Percentiles rank a stretch among this genome's conserved stretches.
Conservation (phyloP, 2,329 filamentous ascomycete genomes). For the Sarocladium brachiariae region DNA sequence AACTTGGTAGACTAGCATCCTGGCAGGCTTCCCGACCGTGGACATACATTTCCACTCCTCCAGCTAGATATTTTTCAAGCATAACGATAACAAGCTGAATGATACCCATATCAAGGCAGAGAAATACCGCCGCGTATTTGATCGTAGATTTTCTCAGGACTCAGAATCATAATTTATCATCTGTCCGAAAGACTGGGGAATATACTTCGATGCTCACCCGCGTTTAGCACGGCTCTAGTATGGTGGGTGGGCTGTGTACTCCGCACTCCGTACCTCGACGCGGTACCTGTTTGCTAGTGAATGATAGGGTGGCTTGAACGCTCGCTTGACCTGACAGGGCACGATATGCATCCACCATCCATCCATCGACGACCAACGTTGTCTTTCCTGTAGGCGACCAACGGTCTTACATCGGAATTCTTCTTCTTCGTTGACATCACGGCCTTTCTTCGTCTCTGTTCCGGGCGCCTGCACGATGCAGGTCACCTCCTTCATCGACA, state of each 20-base stretch:
- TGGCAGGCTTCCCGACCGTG: too few species aligned
- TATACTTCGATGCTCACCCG: neutral
- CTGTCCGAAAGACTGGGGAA: too few species aligned
- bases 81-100: too few species aligned
- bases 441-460: too few species aligned
- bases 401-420: neutral
- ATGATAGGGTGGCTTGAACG: too few species aligned
- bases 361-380: neutral
- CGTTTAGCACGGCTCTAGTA: neutral
- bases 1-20: too few species aligned
- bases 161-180: too few species aligned
- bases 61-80: too few species aligned
- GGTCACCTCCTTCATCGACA: neutral
- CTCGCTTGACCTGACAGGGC: neutral
- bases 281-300: slow-evolving; percentile 8
- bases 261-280: neutral
- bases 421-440: neutral
- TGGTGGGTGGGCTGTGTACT: neutral
- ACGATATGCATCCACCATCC: neutral
- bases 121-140: too few species aligned
- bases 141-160: too few species aligned
- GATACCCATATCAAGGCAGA: too few species aligned
- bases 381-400: neutral
- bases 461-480: neutral
- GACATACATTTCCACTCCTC: too few species aligned